Base-by-base conservation (phyloP, 192 early-diverging fungal species). In the Coemansia sp. region DNA sequence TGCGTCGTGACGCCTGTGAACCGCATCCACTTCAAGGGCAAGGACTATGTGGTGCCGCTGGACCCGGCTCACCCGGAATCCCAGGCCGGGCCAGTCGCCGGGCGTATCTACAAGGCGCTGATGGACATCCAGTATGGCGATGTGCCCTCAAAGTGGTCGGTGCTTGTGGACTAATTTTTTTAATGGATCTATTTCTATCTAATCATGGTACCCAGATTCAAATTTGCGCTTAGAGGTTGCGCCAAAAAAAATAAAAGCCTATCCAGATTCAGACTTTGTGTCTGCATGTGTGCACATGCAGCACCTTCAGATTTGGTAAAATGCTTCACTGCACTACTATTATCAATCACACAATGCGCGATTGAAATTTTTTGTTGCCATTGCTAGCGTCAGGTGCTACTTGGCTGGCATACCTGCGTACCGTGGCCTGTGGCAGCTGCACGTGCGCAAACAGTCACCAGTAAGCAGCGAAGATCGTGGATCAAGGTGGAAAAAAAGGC, bases 121-220 rank as follows among this genome's bases (percentile, higher is more conserved):
- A 86, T 93, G 88, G 90, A 88, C 55, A 95, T 98, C 73, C 96
- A 98, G 86, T 97, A 97, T 69, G 96, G 96, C 64, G 94, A 95
- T 56, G 76, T 87, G 13, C 87, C 90, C 45, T 77, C 83, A 52
- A 76, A 87, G 61, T 98, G 96, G 96, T 92, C 90, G 41, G 92
- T 97, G 13, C 87, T 95, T 45, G 86, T 95, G 16, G 83, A 93
- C n/a, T 72, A 50, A 15, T 7, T 34, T 32, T 32, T 6, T 30
- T 32, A 16, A 47, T 47, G 44, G 44, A 47, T 18, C 44, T 18
- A 16, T 47, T 47, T 4, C 16, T 1, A 35, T 35, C 34, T 24
- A 24, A 24, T 24, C 1, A 24, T 24, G 24, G 24, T 24, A 24
- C 24, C 24, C 1, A 24, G 24, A 35, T 24, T 24, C 24, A 24